phyloP scores from a whole-genome alignment of 192 early-diverging fungal species.

The Linnemannia schmuckeri region DNA sequence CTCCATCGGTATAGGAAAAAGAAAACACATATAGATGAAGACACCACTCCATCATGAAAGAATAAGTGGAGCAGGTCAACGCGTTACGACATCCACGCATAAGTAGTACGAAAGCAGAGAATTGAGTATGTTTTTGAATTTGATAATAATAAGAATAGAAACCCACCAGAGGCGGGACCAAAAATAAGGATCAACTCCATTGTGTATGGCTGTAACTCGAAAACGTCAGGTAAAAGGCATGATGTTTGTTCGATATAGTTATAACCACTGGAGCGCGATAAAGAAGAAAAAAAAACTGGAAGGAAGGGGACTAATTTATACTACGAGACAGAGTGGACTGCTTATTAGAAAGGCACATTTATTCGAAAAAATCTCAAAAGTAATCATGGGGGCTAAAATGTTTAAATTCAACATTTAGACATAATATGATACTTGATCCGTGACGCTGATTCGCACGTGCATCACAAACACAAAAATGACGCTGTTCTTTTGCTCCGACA shows the following conservation, averaged over 20 bases:
- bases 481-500: not conserved
- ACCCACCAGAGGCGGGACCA: constrained; percentile 17
- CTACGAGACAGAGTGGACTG: not conserved
- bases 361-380: not conserved
- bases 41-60: too few relatives aligned
- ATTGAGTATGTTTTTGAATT: not conserved
- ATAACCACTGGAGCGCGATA: constrained; percentile 52
- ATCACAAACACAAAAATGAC: not conserved
- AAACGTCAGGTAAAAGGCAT: constrained; percentile 58
- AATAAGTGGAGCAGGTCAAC: too few relatives aligned
- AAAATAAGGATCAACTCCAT: constrained; percentile 37
- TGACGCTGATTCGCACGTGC: not conserved
- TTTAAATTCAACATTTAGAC: too few relatives aligned
- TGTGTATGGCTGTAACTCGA: constrained; percentile 46
- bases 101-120: not conserved
- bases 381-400: not conserved
- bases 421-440: too few relatives aligned
- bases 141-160: not conserved
- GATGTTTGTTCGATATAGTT: constrained; percentile 53
- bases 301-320: not conserved
- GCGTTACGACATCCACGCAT: not conserved
- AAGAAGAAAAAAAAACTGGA: not conserved
- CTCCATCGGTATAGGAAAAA: too few relatives aligned
- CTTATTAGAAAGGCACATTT: not conserved
- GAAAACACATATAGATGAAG: too few relatives aligned